Conservation (phyloP, 257 asterid genomes). For the Plantago elongata region DNA sequence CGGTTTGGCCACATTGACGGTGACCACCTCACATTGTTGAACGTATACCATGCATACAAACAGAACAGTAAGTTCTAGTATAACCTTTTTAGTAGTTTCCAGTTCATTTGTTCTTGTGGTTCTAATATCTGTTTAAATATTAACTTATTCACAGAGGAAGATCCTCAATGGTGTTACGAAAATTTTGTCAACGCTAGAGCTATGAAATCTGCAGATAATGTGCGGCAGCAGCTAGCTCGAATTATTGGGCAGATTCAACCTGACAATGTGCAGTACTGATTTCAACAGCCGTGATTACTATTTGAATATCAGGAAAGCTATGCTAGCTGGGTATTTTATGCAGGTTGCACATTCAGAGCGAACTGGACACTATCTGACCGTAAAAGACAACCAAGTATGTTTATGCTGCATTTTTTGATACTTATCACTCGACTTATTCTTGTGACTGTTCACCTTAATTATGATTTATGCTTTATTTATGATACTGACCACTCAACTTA, state of each 20-base stretch:
- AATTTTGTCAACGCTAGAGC: conserved; percentile 75
- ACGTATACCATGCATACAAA: conserved; percentile 90
- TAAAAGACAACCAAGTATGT: conserved; percentile 67
- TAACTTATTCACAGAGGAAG: conserved; percentile 30
- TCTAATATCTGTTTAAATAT: conserved; percentile 17
- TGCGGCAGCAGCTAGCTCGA: conserved; percentile 81
- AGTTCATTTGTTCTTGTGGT: background rate
- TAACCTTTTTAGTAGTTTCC: background rate
- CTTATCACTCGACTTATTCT: too few species aligned
- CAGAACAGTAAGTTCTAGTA: conserved; percentile 59
- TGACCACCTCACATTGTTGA: conserved; percentile 86
- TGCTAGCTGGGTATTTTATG: conserved; percentile 99
- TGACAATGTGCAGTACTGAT: conserved; percentile 95
- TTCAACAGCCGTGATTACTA: conserved; percentile 92
- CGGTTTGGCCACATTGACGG: conserved; percentile 93
- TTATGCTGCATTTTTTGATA: too few species aligned
- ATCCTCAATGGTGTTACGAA: conserved; percentile 71
- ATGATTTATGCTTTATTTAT: too few species aligned
- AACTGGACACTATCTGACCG: conserved; percentile 79
- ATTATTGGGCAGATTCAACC: conserved; percentile 84
- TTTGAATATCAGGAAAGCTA: conserved; percentile 86
- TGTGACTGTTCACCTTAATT: too few species aligned
- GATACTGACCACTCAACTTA: too few species aligned
- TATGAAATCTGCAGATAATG: conserved; percentile 92
- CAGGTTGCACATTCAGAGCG: conserved; percentile 97